Percentiles rank a stretch among this genome's conserved stretches.
Evolutionary conservation across 208 protist genomes (phyloP).

Genomic region (Crithidia thermophila): DNA sequence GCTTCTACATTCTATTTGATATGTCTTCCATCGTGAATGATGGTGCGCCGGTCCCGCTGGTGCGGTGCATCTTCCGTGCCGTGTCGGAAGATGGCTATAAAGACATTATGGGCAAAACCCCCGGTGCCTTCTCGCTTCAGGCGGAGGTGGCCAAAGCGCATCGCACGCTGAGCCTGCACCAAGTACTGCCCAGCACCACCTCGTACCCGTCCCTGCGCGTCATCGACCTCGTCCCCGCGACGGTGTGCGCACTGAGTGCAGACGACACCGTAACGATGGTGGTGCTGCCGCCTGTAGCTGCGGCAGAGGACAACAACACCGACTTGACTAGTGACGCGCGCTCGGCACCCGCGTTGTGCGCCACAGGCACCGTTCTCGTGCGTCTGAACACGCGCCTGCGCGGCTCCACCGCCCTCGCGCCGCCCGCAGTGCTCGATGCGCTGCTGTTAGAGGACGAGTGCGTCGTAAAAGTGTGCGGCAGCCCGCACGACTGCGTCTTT

Average conservation of each 20-base stretch:
- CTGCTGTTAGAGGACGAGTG: conserved; percentile 39
- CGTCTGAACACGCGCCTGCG: conserved; percentile 42
- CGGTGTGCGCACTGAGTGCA: conserved; percentile 30
- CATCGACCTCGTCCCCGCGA: conserved; percentile 67
- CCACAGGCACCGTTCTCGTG: conserved; percentile 28
- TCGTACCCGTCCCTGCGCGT: conserved; percentile 51
- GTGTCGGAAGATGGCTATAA: conserved; percentile 50
- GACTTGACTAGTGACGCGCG: too few relatives aligned
- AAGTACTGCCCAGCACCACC: conserved; percentile 33
- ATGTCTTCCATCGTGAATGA: conserved; percentile 5
- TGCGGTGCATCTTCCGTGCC: conserved; percentile 65
- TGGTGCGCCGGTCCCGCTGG: conserved; percentile 29
- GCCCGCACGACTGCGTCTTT: conserved; percentile 43
- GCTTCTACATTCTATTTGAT: background rate
- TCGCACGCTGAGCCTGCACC: conserved; percentile 32
- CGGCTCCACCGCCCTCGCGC: conserved; percentile 32
- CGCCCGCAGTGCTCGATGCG: conserved; percentile 17
- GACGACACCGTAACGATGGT: conserved; percentile 55
- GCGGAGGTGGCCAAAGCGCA: conserved; percentile 29
- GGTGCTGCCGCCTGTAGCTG: conserved; percentile 49
- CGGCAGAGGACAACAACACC: background rate
- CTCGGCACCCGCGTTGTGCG: background rate
- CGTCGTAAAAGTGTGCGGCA: conserved; percentile 38
- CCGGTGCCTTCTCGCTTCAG: conserved; percentile 52
- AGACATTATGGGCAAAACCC: conserved; percentile 35